Conservation (phyloP, 1,284 basidiomycete genomes). For the Pseudozyma hubeiensis region DNA sequence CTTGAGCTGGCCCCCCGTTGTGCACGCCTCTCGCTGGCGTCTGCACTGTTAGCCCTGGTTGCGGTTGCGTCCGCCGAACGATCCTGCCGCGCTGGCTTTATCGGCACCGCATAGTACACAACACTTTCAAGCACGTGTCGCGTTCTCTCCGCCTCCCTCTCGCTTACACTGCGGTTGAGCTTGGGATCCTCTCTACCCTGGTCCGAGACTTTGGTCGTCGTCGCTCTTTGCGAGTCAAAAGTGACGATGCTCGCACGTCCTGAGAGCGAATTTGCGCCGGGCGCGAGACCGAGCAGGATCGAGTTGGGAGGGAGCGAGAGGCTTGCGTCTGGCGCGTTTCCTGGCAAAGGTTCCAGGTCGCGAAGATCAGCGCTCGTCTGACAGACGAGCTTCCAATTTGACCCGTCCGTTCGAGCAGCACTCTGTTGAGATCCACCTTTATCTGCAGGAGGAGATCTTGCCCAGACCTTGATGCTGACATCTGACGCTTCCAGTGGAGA, state of each 20-base stretch:
- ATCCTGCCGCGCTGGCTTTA: slow-evolving; percentile 2
- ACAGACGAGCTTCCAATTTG: slow-evolving; percentile 35
- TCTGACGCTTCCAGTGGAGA: slow-evolving; percentile 11
- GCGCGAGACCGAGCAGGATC: slow-evolving; percentile 36
- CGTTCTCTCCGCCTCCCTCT: slow-evolving; percentile 33
- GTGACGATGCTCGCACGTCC: slow-evolving; percentile 15
- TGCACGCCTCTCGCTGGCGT: background rate
- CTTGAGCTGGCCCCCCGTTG: background rate
- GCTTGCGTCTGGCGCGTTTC: slow-evolving; percentile 22
- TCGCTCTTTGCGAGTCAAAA: background rate
- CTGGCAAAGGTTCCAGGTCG: slow-evolving; percentile 31
- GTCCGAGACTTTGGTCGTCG: background rate
- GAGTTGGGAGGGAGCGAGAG: slow-evolving; percentile 31
- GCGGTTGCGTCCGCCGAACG: background rate
- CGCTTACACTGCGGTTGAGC: slow-evolving; percentile 21
- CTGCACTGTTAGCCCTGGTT: background rate
- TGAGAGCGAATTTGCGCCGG: slow-evolving; percentile 40
- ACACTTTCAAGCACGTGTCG: slow-evolving; percentile 35
- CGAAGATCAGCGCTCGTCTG: slow-evolving; percentile 29
- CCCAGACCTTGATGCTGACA: slow-evolving; percentile 26
- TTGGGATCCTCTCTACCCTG: slow-evolving; percentile 12
- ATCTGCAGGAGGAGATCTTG: slow-evolving; percentile 11
- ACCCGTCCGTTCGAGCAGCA: background rate
- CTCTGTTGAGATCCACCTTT: background rate
- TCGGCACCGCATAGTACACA: slow-evolving; percentile 33